Percentiles rank a stretch among this genome's conserved stretches.
Evolutionary conservation across 768 basidiomycete genomes (phyloP).

Genomic region (Coprinopsis marcescibilis): DNA sequence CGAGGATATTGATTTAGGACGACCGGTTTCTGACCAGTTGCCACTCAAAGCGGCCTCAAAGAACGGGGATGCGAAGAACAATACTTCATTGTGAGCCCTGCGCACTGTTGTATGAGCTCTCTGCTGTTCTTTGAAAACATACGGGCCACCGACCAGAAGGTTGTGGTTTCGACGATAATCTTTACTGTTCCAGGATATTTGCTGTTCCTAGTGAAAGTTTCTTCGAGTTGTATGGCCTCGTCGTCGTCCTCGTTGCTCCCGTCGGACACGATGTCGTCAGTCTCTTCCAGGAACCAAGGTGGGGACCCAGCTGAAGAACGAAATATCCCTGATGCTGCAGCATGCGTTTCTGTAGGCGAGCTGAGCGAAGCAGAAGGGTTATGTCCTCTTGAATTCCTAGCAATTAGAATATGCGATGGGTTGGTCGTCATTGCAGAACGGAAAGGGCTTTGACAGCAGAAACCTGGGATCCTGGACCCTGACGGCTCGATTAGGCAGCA

Average conservation of each 20-base stretch:
- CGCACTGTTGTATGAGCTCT: too few species aligned
- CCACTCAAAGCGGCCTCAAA: constrained; percentile 89
- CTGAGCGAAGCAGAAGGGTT: constrained; percentile 78
- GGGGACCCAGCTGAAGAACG: constrained; percentile 76
- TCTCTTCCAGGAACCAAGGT: constrained; percentile 74
- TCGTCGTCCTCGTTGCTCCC: constrained; percentile 62
- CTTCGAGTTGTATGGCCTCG: constrained; percentile 72
- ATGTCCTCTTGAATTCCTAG: constrained; percentile 76
- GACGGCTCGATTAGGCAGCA: neutral
- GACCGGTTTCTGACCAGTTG: constrained; percentile 80
- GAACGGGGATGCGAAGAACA: constrained; percentile 92
- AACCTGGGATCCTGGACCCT: neutral
- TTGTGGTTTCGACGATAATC: constrained; percentile 82
- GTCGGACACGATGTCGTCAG: constrained; percentile 64
- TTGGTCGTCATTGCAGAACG: constrained; percentile 53
- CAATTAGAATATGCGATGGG: constrained; percentile 85
- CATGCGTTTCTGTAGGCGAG: constrained; percentile 84
- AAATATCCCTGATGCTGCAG: constrained; percentile 80
- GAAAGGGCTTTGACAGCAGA: too few species aligned
- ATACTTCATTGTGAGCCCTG: constrained; percentile 91
- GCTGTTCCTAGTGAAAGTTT: constrained; percentile 65
- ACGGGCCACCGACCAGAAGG: constrained; percentile 69
- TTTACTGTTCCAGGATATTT: constrained; percentile 83
- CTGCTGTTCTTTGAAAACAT: constrained; percentile 4
- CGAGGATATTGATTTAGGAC: constrained; percentile 74